These are phyloP conservation scores for Talaromyces pinophilus DNA, from an alignment of 2,329 filamentous ascomycete genomes.

Conservation along the genomic window DNA sequence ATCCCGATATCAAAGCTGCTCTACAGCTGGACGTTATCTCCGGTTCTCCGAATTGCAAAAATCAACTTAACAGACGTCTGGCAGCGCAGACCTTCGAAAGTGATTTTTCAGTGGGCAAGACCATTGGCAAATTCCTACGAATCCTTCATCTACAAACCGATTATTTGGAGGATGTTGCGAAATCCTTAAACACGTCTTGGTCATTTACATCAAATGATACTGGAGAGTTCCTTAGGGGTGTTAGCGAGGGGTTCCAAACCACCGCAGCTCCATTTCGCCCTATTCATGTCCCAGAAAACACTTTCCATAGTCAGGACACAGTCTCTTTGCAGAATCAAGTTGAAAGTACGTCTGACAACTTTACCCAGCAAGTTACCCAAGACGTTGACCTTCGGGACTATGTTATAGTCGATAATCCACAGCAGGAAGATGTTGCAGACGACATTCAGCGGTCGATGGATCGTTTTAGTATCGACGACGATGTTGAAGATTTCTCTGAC, in stretches of 20 bases:
- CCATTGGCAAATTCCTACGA: slow-evolving; percentile 13
- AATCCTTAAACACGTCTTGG: slow-evolving; percentile 14
- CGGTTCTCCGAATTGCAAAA: background rate
- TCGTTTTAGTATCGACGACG: background rate
- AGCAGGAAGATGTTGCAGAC: background rate
- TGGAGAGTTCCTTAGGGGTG: slow-evolving; percentile 9
- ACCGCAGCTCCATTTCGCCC: background rate
- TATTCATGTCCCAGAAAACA: background rate
- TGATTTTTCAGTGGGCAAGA: slow-evolving; percentile 9
- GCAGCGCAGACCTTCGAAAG: background rate
- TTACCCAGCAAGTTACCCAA: background rate
- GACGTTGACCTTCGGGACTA: background rate
- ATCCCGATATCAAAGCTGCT: slow-evolving; percentile 29
- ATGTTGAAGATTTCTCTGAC: background rate
- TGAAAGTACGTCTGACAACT: background rate
- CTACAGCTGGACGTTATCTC: slow-evolving; percentile 30
- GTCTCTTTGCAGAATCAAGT: background rate
- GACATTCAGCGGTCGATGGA: slow-evolving; percentile 5
- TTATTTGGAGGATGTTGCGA: slow-evolving; percentile 1
- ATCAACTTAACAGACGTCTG: background rate
- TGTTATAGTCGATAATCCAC: slow-evolving; percentile 5
- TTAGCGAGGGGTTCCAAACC: background rate
- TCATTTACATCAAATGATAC: slow-evolving; percentile 1
- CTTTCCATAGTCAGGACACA: background rate
- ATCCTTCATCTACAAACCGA: background rate